Evolutionary conservation across 208 protist species (phyloP), one percentile per base, ranked within the genome.

Genomic region (Crithidia fasciculata): DNA sequence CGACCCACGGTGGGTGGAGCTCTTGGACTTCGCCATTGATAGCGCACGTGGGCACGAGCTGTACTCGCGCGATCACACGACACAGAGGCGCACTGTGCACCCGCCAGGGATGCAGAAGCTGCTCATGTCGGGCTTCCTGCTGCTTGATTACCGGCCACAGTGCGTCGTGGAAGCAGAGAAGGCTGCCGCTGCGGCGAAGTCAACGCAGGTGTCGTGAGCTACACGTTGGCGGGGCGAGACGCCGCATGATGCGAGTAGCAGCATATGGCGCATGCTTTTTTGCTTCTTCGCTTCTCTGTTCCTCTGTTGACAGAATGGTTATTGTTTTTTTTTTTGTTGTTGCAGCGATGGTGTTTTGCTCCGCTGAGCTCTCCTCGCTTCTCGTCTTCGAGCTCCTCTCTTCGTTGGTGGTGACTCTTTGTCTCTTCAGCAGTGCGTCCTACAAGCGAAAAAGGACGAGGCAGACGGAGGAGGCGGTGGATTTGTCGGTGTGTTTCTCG

Each of bases 1-100:
- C 2, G 87, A 91, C 63, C 78, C 57, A 8, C 87, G 86, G 36
- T 96, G 84, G 89, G 72, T 92, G 3, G 6, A 61, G 18, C 68
- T 93, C 63, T 81, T 80, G 18, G 87, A 92, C 44, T 68, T 74
- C 4, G 71, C 80, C 15, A 74, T 86, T 9, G 83, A 86, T 19
- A 36, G 19, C 12, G 40, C 75, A 3, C 63, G 66, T 16, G n/a
- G 36, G 2, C 55, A 13, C 40, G 58, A 63, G 5, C 77, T 95
- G 18, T 95, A 90, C 66, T 64, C 68, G 3, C 63, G 67, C 1
- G 82, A 89, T 55, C 6, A 13, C 4, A 36, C 45, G 44, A 58
- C 56, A 2, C 19, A 45, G 37, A 15, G 41, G 19, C 68, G 58
- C 68, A 77, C 84, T 4, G 76, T 88, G 15, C 78, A 76, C 66